These are phyloP conservation scores for Phytopythium chamaehyphon DNA, from an alignment of 352 stramenopile species.

Conservation along the genomic window DNA sequence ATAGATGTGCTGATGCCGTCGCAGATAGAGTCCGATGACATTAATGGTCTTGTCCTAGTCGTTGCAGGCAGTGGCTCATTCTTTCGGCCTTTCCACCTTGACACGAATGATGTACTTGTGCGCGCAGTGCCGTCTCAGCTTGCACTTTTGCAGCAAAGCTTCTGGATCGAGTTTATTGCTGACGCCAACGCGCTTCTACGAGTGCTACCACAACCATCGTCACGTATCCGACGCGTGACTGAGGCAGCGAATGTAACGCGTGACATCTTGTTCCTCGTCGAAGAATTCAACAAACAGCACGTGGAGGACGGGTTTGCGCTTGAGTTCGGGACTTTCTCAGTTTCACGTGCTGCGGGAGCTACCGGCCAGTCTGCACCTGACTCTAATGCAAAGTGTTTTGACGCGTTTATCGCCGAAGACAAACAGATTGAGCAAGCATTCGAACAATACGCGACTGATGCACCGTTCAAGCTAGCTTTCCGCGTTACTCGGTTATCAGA, in stretches of 20 bases:
- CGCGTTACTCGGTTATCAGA: constrained; percentile 32
- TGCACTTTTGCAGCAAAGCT: constrained; percentile 66
- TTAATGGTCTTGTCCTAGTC: constrained; percentile 59
- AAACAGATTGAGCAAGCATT: constrained; percentile 26
- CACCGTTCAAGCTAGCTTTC: constrained; percentile 69
- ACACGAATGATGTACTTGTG: constrained; percentile 82
- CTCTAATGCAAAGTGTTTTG: constrained; percentile 42
- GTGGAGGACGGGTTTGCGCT: constrained; percentile 49
- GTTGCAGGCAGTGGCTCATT: constrained; percentile 77
- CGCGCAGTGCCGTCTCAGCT: constrained; percentile 65
- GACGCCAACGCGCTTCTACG: constrained; percentile 38
- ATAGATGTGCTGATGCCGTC: constrained; percentile 71
- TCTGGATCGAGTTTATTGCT: constrained; percentile 84
- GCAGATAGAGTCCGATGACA: no score
- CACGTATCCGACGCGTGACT: constrained; percentile 21
- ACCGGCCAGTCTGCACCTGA: constrained; percentile 26
- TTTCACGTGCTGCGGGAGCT: constrained; percentile 14
- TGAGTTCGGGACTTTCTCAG: constrained; percentile 51
- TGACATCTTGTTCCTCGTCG: constrained; percentile 44
- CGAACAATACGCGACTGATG: constrained; percentile 23
- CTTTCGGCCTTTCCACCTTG: constrained; percentile 73
- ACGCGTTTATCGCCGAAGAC: constrained; percentile 16
- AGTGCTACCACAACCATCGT: constrained; percentile 51
- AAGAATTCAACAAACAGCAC: constrained; percentile 58
- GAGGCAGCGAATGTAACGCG: constrained; percentile 26